phyloP scores from a whole-genome alignment of 169 alveolate genomes.

The Plasmodium falciparum region DNA sequence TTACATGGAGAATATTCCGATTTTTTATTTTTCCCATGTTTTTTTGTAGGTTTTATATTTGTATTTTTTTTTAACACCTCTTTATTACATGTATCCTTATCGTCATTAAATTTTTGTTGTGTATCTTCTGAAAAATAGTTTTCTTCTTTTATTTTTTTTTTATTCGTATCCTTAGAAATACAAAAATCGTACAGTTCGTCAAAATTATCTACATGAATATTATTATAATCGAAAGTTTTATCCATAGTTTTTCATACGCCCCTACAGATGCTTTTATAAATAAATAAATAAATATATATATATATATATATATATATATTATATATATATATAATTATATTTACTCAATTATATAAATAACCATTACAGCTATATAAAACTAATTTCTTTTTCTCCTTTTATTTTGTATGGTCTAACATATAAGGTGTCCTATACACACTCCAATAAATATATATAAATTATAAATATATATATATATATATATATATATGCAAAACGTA shows the following conservation, averaged over 20 bases:
- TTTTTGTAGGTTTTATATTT: neutral
- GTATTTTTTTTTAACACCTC: neutral
- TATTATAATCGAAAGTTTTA: constrained; percentile 29
- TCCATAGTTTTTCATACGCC: constrained; percentile 17
- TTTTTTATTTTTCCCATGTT: neutral
- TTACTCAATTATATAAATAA: no score
- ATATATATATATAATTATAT: no score
- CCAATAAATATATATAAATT: no score
- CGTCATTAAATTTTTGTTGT: constrained; percentile 1
- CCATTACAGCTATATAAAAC: no score
- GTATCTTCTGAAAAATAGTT: constrained; percentile 2
- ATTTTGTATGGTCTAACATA: no score
- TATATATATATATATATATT: no score
- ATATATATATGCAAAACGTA: no score
- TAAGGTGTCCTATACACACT: no score
- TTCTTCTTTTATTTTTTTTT: constrained; percentile 22
- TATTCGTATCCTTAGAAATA: constrained; percentile 1
- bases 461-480: no score
- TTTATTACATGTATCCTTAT: neutral
- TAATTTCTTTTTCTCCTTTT: no score
- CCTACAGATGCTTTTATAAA: no score
- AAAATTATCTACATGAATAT: constrained; percentile 38
- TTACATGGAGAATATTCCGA: neutral
- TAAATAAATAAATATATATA: no score
- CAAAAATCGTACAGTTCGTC: constrained; percentile 38